A percentile compares a stretch with the other conserved stretches of the same genome.
These are phyloP conservation scores for Calvatia gigantea DNA, from an alignment of 768 basidiomycete genomes.

Conservation along the genomic window DNA sequence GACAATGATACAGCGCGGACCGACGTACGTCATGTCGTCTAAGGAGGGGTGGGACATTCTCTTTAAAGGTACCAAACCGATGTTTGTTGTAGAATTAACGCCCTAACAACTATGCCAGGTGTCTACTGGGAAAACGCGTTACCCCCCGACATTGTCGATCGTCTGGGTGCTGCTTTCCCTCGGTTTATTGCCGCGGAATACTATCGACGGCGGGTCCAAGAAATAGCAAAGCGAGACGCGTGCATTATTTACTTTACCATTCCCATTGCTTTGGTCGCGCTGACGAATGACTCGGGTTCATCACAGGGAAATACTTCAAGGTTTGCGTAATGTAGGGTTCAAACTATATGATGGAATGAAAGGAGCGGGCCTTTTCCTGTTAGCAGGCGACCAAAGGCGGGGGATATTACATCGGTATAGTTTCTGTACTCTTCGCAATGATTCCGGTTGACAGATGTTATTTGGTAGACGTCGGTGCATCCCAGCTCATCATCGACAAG, in stretches of 20 bases:
- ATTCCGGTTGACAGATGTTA: neutral
- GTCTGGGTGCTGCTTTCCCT: constrained; percentile 44
- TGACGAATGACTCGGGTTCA: too few relatives aligned
- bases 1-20: constrained; percentile 45
- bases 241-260: too few relatives aligned
- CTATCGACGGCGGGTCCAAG: constrained; percentile 24
- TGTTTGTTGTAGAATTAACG: too few relatives aligned
- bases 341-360: constrained; percentile 37
- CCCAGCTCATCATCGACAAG: constrained; percentile 57
- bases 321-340: constrained; percentile 42
- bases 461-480: constrained; percentile 50
- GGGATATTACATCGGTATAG: constrained; percentile 35
- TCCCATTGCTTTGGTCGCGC: neutral
- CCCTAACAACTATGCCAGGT: too few relatives aligned
- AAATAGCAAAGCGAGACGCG: constrained; percentile 37
- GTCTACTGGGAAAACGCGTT: constrained; percentile 45
- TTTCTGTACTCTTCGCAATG: neutral
- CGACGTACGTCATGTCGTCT: constrained; percentile 50
- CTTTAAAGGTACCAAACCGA: neutral
- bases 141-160: constrained; percentile 46
- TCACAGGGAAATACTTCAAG: constrained; percentile 29
- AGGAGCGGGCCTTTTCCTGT: constrained; percentile 31
- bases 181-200: constrained; percentile 22
- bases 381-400: constrained; percentile 28
- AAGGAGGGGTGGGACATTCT: constrained; percentile 28